These are phyloP conservation scores for Taiozyma sp. DNA, from an alignment of 1,139 yeast genomes.

Conservation along the genomic window DNA sequence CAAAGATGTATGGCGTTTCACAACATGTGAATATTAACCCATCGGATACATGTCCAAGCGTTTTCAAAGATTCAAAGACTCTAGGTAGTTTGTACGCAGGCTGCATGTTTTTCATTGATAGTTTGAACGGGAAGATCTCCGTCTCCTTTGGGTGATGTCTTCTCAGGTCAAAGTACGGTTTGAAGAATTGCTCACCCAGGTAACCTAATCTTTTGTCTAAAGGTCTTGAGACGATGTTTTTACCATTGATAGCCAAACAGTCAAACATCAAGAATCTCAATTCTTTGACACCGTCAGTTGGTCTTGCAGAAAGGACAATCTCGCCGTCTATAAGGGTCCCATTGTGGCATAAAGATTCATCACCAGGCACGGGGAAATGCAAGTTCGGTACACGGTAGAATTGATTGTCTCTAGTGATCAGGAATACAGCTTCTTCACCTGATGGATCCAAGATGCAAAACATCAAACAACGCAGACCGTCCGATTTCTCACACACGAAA, in stretches of 20 bases:
- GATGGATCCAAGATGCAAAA: constrained; percentile 68
- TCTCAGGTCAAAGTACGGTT: constrained; percentile 75
- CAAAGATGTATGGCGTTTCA: constrained; percentile 79
- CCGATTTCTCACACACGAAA: constrained; percentile 93
- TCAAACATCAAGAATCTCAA: constrained; percentile 86
- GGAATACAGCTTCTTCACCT: constrained; percentile 71
- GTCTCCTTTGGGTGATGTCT: constrained; percentile 67
- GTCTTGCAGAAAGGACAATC: constrained; percentile 54
- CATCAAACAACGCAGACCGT: constrained; percentile 81
- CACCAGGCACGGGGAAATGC: constrained; percentile 72
- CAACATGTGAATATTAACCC: constrained; percentile 94
- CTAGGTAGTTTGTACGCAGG: constrained; percentile 73
- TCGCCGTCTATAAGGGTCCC: constrained; percentile 95
- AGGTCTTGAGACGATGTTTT: constrained; percentile 60
- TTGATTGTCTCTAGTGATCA: constrained; percentile 84
- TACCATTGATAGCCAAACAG: constrained; percentile 80
- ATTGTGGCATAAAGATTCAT: constrained; percentile 61
- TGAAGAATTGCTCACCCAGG: constrained; percentile 74
- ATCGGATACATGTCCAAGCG: constrained; percentile 84
- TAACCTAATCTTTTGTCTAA: constrained; percentile 84
- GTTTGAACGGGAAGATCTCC: constrained; percentile 76
- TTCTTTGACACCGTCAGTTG: constrained; percentile 49
- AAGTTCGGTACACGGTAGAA: constrained; percentile 77
- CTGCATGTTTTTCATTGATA: constrained; percentile 84
- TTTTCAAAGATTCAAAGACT: constrained; percentile 70